Conservation (phyloP, 2,329 filamentous ascomycete species). For the Teratosphaeria epicoccoides region DNA sequence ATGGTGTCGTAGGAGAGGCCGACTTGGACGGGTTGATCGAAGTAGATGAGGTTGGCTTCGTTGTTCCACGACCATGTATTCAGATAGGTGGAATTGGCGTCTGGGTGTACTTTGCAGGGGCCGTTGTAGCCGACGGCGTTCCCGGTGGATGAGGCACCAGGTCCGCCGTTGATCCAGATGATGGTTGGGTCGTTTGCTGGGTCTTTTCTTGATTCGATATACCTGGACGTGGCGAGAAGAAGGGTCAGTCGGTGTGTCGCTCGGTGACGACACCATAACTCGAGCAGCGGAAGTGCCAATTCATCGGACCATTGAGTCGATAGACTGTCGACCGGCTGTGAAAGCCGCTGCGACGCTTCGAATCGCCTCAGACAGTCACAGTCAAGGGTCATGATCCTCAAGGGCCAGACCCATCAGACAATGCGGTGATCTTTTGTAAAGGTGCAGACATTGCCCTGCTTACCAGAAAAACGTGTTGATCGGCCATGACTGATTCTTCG, state of each 20-base stretch:
- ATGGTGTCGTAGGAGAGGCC: slow-evolving; percentile 21
- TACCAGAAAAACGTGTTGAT: slow-evolving; percentile 32
- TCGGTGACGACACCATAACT: no score
- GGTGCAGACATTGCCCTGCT: no score
- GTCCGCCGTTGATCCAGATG: slow-evolving; percentile 52
- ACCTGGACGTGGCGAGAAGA: slow-evolving; percentile 45
- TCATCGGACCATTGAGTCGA: no score
- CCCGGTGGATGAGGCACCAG: slow-evolving; percentile 40
- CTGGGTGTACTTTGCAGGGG: slow-evolving; percentile 34
- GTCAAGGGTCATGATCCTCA: no score
- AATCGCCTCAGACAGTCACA: no score
- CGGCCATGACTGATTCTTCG: slow-evolving; percentile 31
- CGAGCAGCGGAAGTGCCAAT: no score
- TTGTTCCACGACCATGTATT: slow-evolving; percentile 54
- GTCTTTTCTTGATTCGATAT: slow-evolving; percentile 49
- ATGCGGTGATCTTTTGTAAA: no score
- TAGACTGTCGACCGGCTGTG: not conserved
- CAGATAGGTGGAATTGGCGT: slow-evolving; percentile 21
- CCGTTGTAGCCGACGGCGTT: slow-evolving; percentile 40
- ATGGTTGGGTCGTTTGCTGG: slow-evolving; percentile 45
- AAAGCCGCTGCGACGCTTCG: no score
- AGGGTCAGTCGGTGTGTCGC: not conserved
- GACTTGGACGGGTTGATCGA: slow-evolving; percentile 12
- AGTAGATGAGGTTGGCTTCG: slow-evolving; percentile 35
- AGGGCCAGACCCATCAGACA: no score